Conservation (phyloP, 768 basidiomycete species). For the Coprinellus aureogranulatus region DNA sequence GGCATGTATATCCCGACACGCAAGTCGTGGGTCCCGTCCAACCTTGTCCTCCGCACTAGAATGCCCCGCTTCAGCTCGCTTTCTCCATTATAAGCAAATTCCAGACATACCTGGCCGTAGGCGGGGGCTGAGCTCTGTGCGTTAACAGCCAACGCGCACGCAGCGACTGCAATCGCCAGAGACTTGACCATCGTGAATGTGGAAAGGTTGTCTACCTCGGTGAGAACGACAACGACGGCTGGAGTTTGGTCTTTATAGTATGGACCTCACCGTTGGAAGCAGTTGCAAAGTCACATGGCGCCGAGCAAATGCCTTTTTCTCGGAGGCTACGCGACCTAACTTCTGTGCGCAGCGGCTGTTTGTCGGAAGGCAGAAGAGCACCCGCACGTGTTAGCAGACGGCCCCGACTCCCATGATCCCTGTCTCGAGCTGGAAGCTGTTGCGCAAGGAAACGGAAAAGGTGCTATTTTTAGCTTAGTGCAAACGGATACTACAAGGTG, state of each 20-base stretch:
- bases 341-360: neutral
- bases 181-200: neutral
- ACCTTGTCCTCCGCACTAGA: constrained; percentile 52
- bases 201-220: neutral
- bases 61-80: too few relatives aligned
- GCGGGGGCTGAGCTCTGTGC: constrained; percentile 1
- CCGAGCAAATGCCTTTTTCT: constrained; percentile 14
- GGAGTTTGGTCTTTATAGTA: neutral
- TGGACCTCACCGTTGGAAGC: neutral
- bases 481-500: too few relatives aligned
- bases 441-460: too few relatives aligned
- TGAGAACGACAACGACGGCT: too few relatives aligned
- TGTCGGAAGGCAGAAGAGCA: neutral
- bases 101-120: constrained; percentile 9
- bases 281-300: neutral
- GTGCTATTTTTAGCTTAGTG: too few relatives aligned
- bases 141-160: neutral
- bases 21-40: constrained; percentile 54
- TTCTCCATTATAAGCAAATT: too few relatives aligned
- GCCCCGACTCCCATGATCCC: too few relatives aligned
- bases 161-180: neutral
- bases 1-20: constrained; percentile 46
- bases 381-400: neutral
- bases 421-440: too few relatives aligned
- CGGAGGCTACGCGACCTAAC: neutral